Percentiles rank a stretch among this genome's conserved stretches.
phyloP scores from a whole-genome alignment of 1,284 basidiomycete genomes.

The Meira nashicola region DNA sequence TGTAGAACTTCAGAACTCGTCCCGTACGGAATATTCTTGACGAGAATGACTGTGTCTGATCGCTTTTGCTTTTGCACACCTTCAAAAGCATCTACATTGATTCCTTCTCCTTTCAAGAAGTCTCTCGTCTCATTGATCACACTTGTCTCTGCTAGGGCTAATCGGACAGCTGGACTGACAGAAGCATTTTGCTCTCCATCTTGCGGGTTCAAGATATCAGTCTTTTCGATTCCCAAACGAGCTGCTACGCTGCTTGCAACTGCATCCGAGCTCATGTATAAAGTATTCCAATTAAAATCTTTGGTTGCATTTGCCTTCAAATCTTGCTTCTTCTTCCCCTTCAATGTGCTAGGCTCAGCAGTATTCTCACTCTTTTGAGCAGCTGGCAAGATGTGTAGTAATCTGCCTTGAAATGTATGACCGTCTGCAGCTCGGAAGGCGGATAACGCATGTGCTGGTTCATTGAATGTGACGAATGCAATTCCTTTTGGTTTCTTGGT shows the following conservation, averaged over 20 bases:
- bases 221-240: slow-evolving; percentile 74
- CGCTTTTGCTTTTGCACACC: slow-evolving; percentile 15
- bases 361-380: slow-evolving; percentile 59
- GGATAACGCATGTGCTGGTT: slow-evolving; percentile 65
- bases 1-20: slow-evolving; percentile 71
- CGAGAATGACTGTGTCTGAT: slow-evolving; percentile 72
- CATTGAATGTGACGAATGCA: slow-evolving; percentile 70
- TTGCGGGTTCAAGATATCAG: slow-evolving; percentile 70
- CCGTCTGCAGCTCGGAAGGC: slow-evolving; percentile 78
- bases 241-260: slow-evolving; percentile 77
- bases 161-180: slow-evolving; percentile 71
- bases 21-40: slow-evolving; percentile 95
- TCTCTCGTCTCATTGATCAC: slow-evolving; percentile 91
- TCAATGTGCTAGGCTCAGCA: slow-evolving; percentile 48
- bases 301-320: slow-evolving; percentile 69
- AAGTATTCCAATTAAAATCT: slow-evolving; percentile 91
- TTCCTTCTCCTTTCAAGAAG: slow-evolving; percentile 62
- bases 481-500: slow-evolving; percentile 69
- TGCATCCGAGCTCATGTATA: slow-evolving; percentile 96
- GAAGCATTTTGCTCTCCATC: slow-evolving; percentile 29
- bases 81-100: slow-evolving; percentile 54
- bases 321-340: slow-evolving; percentile 62
- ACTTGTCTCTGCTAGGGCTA: slow-evolving; percentile 91
- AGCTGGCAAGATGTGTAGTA: slow-evolving; percentile 82
- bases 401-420: slow-evolving; percentile 81